Base-by-base conservation (phyloP, 371 early-diverging fungal genomes). In the Syncephalis fuscata region DNA sequence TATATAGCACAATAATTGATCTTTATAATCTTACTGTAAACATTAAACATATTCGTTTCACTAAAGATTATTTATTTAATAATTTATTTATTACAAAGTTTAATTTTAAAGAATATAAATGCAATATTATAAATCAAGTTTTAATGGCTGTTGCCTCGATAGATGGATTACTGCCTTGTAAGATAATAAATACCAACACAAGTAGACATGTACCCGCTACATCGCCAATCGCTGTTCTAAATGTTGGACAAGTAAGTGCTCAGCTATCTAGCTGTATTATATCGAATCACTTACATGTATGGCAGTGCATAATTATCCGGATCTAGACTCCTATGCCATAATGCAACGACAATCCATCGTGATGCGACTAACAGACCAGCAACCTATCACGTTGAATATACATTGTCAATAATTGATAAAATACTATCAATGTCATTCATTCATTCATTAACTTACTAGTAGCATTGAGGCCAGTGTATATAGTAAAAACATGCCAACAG, bases 241-340 rank as follows among this genome's bases (percentile, higher is more conserved):
- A 32, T 32, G n/a, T n/a, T n/a, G n/a, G n/a, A n/a, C n/a, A n/a
- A n/a, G n/a, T n/a, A n/a, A n/a, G n/a, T n/a, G n/a, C n/a, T n/a
- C n/a, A n/a, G n/a, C n/a, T n/a, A n/a, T n/a, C n/a, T n/a, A n/a
- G n/a, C n/a, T n/a, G n/a, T n/a, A 7, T 4, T 32, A 21, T 25
- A 38, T 17, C 38, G 17, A 9, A 10, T 22, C 15, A 59, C 67
- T 67, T 71, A 71, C 70, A 88, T 54, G 27, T 80, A 73, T 16
- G 89, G 86, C 51, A 86, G 62, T n/a, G 80, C 79, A 55, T 82
- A 85, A 56, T 85, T 82, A 47, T 88, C 86, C 9, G 87, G 87
- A 48, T 88, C 86, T 45, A 81, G 77, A 17, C 75, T 73, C 32
- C 64, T 61, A 27, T 64, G 55, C 89, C 89, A 88, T 38, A 80